Evolutionary conservation across 352 stramenopile genomes (phyloP).

Genomic region (Thraustochytrium sp.): DNA sequence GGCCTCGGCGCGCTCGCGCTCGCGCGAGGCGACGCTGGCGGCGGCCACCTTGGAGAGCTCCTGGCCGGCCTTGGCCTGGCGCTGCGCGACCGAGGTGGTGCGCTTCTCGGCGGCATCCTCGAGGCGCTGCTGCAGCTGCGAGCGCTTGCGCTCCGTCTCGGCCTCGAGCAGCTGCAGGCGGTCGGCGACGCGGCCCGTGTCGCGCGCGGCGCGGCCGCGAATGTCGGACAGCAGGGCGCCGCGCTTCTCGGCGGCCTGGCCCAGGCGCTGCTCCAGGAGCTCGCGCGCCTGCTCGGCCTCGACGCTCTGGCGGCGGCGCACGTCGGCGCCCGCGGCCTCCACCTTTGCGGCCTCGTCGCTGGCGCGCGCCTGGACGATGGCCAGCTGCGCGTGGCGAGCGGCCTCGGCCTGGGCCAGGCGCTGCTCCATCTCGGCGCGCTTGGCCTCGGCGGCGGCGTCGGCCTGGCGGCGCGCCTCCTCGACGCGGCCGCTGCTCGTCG

Average conservation of each 20-base stretch:
- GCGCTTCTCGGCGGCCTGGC: not conserved
- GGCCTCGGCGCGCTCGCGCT: constrained; percentile 3
- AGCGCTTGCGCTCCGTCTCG: not conserved
- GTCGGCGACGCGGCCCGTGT: not conserved
- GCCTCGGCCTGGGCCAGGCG: not conserved
- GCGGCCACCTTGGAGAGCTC: constrained; percentile 21
- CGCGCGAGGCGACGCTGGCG: not conserved
- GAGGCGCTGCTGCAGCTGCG: constrained; percentile 7
- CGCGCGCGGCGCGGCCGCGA: not conserved
- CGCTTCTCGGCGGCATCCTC: constrained; percentile 35
- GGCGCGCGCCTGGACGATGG: not conserved
- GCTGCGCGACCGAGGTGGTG: not conserved
- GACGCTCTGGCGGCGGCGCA: not conserved
- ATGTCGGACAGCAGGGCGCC: not conserved
- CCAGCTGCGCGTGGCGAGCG: not conserved
- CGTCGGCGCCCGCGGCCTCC: not conserved
- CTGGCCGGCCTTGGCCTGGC: constrained; percentile 25
- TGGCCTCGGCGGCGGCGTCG: not conserved
- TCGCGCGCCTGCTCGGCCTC: not conserved
- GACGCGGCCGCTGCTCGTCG: not conserved
- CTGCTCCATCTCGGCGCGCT: not conserved
- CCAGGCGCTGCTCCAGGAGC: not conserved
- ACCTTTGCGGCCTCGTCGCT: constrained; percentile 19
- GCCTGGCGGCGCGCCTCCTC: not conserved
- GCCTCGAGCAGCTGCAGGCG: not conserved